These are phyloP conservation scores for Tulasnella sp. DNA, from an alignment of 768 basidiomycete genomes.

Conservation along the genomic window DNA sequence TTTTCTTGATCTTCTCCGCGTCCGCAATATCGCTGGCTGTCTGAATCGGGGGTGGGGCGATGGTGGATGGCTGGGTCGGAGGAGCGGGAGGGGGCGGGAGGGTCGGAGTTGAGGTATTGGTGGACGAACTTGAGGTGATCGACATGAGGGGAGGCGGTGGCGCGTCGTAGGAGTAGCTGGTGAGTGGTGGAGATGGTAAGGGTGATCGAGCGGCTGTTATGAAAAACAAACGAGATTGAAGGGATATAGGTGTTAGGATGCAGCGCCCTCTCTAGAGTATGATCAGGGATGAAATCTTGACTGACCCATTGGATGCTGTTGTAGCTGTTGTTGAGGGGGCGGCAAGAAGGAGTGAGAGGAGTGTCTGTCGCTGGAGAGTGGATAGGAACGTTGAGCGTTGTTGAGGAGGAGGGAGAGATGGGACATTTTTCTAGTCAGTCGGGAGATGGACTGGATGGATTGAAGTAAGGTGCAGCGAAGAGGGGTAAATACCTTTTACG, in stretches of 20 bases:
- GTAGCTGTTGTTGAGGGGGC: not conserved
- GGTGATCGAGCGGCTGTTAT: constrained; percentile 4
- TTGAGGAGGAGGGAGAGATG: constrained; percentile 2
- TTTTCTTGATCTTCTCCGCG: constrained; percentile 29
- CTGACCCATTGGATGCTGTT: not conserved
- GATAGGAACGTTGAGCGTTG: not conserved
- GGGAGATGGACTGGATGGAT: constrained; percentile 4
- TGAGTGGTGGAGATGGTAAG: constrained; percentile 8
- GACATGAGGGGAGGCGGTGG: constrained; percentile 12
- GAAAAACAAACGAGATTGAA: not conserved
- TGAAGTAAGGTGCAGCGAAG: not conserved
- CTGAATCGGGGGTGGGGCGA: constrained; percentile 14
- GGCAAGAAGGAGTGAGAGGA: not conserved
- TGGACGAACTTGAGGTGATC: not conserved
- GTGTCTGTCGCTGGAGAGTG: not conserved
- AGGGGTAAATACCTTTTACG: constrained; percentile 12
- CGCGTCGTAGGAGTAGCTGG: constrained; percentile 9
- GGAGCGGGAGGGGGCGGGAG: constrained; percentile 11
- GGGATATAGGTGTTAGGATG: not conserved
- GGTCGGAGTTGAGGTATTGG: constrained; percentile 1
- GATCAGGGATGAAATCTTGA: not conserved
- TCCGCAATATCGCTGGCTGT: constrained; percentile 22
- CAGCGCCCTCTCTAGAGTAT: not conserved
- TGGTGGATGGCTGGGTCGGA: constrained; percentile 12
- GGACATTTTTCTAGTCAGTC: not conserved